Conservation (phyloP, 495 filamentous ascomycete genomes). For the Apiosordaria backusii region DNA sequence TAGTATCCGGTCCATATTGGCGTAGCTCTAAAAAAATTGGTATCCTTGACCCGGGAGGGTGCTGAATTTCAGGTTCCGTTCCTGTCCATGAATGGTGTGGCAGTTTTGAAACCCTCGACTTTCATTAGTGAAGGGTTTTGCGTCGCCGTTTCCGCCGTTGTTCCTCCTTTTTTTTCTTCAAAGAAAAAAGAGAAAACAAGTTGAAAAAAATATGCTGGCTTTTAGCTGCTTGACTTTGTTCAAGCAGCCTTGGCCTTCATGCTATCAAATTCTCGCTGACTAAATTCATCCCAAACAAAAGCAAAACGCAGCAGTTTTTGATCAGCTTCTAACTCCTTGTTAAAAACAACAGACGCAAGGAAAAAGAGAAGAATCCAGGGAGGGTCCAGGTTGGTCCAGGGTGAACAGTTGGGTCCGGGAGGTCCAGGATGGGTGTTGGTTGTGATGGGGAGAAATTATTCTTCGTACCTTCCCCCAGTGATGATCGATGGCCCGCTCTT, state of each 20-base stretch:
- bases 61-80: too few species aligned
- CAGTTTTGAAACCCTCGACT: too few species aligned
- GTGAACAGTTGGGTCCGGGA: not conserved
- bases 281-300: constrained; percentile 6
- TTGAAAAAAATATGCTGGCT: not conserved
- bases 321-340: constrained; percentile 15
- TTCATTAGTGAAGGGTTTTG: too few species aligned
- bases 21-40: too few species aligned
- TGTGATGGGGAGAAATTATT: constrained; percentile 41
- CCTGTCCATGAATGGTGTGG: too few species aligned
- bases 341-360: not conserved
- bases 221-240: not conserved
- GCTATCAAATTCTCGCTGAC: constrained; percentile 18
- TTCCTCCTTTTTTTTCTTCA: not conserved
- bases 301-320: not conserved
- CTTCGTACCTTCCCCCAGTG: constrained; percentile 68
- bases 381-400: not conserved
- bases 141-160: not conserved
- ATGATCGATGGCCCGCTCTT: constrained; percentile 61
- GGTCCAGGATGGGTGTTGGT: not conserved
- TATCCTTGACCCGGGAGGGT: too few species aligned
- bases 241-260: constrained; percentile 21
- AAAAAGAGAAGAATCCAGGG: not conserved
- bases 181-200: not conserved
- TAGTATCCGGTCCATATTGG: too few species aligned